Base-by-base conservation (phyloP, 768 basidiomycete species). In the Pisolithus sp. region DNA sequence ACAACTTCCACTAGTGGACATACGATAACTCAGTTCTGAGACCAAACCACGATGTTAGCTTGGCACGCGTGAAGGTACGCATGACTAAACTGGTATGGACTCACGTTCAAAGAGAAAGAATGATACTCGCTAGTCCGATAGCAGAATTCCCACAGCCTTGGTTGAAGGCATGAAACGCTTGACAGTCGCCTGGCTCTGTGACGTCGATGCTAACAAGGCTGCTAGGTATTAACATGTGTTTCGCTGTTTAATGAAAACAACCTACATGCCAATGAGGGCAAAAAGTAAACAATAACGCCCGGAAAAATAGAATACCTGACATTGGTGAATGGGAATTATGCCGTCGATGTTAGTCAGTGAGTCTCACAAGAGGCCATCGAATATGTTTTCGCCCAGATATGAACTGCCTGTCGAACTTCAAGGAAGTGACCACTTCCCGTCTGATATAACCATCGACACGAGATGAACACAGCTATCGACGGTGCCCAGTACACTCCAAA, bases 181-280 rank as follows among this genome's bases (percentile, higher is more conserved):
- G 85, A 55, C 85, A 87, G 60, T 86, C 65, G 31, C 85, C 74
- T 60, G 67, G 77, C 72, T 69, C 69, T 50, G 73, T 80, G 42
- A 84, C 78, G 54, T 85, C 80, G 55, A 84, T 65, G 1, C 82
- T 76, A 41, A 83, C 70, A 17, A 78, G 66, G 53, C 83, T 85
- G 50, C 12, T 31, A 36, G 46, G 43, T 53, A 26, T 49, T n/a
- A 53, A 13, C n/a, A 47, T 7, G 18, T 17, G 21, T 8, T 5
- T 42, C 34, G 15, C 34, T 13, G 18, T 38, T 28, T 5, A 13
- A 46, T 31, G 49, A 17, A 30, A n/a, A 46, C 7, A 30, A 68
- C 84, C 60, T 57, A 86, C 85, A 87, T 84, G 61, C 85, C 85
- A 50, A 85, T 72, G 53, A 86, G 66, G 3, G 85, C 80, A 55